phyloP scores from a whole-genome alignment of 495 filamentous ascomycete genomes.

The Podospora anserina region DNA sequence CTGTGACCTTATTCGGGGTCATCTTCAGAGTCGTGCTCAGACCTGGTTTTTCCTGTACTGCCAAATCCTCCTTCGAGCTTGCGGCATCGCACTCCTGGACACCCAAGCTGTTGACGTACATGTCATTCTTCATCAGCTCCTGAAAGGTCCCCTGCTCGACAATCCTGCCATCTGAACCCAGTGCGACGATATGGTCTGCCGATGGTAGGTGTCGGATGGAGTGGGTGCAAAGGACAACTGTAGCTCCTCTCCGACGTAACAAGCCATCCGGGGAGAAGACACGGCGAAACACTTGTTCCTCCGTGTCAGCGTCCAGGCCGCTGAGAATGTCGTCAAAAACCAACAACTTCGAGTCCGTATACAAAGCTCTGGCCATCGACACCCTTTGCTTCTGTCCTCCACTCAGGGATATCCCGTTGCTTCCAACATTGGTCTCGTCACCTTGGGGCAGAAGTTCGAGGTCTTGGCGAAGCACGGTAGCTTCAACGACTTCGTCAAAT shows the following conservation, averaged over 20 bases:
- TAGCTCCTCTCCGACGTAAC: conserved; percentile 26
- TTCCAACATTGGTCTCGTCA: conserved; percentile 60
- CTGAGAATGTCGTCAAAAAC: conserved; percentile 55
- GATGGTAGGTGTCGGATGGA: conserved; percentile 41
- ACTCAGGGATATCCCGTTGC: conserved; percentile 60
- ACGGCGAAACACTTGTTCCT: conserved; percentile 56
- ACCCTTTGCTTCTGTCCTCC: conserved; percentile 68
- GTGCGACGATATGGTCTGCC: conserved; percentile 49
- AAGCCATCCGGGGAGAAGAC: conserved; percentile 40
- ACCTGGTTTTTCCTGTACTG: not conserved
- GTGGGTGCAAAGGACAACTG: conserved; percentile 31
- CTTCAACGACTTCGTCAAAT: conserved; percentile 62
- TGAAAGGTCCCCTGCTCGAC: conserved; percentile 31
- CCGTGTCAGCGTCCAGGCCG: conserved; percentile 60
- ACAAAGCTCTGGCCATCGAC: conserved; percentile 35
- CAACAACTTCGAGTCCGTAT: conserved; percentile 28
- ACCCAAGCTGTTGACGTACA: conserved; percentile 24
- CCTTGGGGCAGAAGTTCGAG: conserved; percentile 35
- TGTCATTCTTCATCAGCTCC: conserved; percentile 24
- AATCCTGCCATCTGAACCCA: conserved; percentile 23
- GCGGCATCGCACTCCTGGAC: conserved; percentile 12
- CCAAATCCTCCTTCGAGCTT: conserved; percentile 1
- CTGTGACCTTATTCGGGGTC: not conserved
- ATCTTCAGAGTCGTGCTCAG: not conserved
- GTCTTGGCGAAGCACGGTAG: conserved; percentile 59